phyloP scores from a whole-genome alignment of 1,284 basidiomycete species.

The Ganoderma sinense region DNA sequence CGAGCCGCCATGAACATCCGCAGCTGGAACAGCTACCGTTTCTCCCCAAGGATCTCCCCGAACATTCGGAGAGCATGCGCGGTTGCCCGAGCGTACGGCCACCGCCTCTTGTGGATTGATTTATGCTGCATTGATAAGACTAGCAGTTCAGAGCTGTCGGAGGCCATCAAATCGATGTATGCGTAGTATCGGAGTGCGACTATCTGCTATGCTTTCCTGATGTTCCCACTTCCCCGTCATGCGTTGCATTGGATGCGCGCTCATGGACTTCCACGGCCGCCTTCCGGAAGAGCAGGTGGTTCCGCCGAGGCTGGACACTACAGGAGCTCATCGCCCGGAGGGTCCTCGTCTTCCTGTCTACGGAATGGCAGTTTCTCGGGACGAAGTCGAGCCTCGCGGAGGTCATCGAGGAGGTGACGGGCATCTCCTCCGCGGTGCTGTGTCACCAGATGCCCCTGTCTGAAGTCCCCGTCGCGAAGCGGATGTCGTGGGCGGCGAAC shows the following conservation, averaged over 20 bases:
- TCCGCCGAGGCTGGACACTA: background rate
- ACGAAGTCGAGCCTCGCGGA: background rate
- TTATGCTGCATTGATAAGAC: background rate
- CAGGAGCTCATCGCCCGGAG: background rate
- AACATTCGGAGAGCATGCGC: background rate
- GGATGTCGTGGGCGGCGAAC: background rate
- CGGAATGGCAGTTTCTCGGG: background rate
- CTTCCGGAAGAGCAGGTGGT: slow-evolving; percentile 5
- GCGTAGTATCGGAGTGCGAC: background rate
- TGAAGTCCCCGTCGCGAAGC: background rate
- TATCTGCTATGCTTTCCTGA: slow-evolving; percentile 1
- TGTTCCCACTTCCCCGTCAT: slow-evolving; percentile 30
- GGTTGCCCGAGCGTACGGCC: background rate
- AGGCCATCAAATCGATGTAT: background rate
- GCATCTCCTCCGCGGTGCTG: background rate
- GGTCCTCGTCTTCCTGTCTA: background rate
- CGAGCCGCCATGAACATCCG: background rate
- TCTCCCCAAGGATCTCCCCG: background rate
- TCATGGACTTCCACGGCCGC: background rate
- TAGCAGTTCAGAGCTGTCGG: background rate
- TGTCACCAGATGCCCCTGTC: background rate
- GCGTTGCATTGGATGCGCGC: slow-evolving; percentile 37
- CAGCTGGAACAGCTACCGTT: background rate
- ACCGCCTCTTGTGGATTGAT: background rate
- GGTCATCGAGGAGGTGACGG: background rate